Conservation (phyloP, 345 rosid genomes). For the Moricandia arvensis region DNA sequence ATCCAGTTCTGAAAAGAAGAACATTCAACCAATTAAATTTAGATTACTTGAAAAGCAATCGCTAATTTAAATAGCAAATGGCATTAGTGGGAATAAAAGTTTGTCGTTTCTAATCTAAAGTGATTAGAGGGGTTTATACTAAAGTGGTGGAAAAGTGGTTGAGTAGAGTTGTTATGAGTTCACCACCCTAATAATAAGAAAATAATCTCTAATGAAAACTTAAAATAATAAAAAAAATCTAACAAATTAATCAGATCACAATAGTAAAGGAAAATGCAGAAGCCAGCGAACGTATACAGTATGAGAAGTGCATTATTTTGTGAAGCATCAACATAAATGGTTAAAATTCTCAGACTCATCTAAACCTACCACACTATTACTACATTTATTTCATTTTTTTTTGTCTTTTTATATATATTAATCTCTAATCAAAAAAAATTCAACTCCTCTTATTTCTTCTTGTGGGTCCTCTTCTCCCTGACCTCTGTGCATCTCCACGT, state of each 20-base stretch:
- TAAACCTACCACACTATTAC: slow-evolving; percentile 22
- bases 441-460: background rate
- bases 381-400: slow-evolving; percentile 13
- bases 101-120: background rate
- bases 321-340: slow-evolving; percentile 16
- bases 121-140: background rate
- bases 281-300: slow-evolving; percentile 10
- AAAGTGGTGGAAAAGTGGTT: slow-evolving; percentile 16
- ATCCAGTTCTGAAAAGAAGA: background rate
- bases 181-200: background rate
- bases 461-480: slow-evolving; percentile 16
- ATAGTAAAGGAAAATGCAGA: slow-evolving; percentile 10
- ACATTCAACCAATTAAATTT: background rate
- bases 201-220: background rate
- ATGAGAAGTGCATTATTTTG: slow-evolving; percentile 10
- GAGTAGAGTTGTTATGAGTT: background rate
- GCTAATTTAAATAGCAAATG: background rate
- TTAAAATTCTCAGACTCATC: slow-evolving; percentile 20
- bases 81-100: background rate
- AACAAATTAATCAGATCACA: background rate
- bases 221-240: background rate
- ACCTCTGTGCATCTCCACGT: slow-evolving; percentile 30
- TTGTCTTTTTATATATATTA: background rate
- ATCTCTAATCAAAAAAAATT: slow-evolving; percentile 2
- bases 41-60: background rate